Conservation (phyloP, 2,329 filamentous ascomycete species). For the Ceratocystis albifundus region DNA sequence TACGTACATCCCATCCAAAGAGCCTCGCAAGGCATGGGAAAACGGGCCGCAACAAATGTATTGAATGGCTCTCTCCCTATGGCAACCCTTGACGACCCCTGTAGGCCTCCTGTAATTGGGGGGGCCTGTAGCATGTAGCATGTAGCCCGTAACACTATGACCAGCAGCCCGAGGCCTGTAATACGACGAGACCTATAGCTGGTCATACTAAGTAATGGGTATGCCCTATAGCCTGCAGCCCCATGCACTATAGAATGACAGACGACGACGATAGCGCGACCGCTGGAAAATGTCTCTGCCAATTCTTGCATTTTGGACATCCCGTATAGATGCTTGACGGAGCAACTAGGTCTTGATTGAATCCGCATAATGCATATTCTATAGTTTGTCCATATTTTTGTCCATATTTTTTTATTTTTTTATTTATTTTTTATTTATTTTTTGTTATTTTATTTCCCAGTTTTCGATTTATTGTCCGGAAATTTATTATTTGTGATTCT, state of each 20-base stretch:
- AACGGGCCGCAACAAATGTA: not conserved
- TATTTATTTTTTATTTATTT: too few species aligned
- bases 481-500: constrained; percentile 1
- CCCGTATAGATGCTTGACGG: not conserved
- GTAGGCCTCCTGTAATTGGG: not conserved
- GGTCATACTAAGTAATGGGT: not conserved
- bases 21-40: too few species aligned
- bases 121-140: not conserved
- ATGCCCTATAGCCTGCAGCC: not conserved
- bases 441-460: too few species aligned
- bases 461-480: too few species aligned
- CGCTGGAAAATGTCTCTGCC: constrained; percentile 8
- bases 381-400: too few species aligned
- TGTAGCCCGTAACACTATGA: not conserved
- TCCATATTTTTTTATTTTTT: too few species aligned
- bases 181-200: not conserved
- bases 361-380: too few species aligned
- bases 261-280: not conserved
- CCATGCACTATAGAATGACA: not conserved
- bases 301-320: not conserved
- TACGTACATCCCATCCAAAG: too few species aligned
- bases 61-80: not conserved
- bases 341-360: not conserved
- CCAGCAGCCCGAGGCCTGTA: not conserved
- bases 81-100: not conserved